These are phyloP conservation scores for Ustilago tritici DNA, from an alignment of 1,284 basidiomycete genomes.

Conservation along the genomic window DNA sequence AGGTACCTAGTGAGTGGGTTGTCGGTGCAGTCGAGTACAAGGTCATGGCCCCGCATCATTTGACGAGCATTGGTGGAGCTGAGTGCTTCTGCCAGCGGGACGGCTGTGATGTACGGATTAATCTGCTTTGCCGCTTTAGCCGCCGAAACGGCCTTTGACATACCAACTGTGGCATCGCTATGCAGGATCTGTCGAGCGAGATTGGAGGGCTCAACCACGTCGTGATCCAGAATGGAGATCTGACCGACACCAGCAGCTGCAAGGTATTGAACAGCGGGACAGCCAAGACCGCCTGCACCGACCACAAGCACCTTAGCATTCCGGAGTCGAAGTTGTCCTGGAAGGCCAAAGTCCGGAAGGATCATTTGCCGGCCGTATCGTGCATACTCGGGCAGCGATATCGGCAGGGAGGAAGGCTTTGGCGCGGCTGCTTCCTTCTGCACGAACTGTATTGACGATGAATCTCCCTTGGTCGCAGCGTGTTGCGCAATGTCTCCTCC, in stretches of 20 bases:
- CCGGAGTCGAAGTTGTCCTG: constrained; percentile 81
- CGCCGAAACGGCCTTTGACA: constrained; percentile 81
- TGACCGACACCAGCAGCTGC: constrained; percentile 88
- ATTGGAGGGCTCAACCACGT: constrained; percentile 90
- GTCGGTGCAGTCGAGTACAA: constrained; percentile 95
- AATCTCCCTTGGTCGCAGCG: neutral
- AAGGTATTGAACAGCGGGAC: constrained; percentile 93
- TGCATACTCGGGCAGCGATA: constrained; percentile 78
- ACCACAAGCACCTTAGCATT: constrained; percentile 84
- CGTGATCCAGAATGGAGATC: constrained; percentile 90
- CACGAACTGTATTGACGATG: neutral
- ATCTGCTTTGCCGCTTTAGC: constrained; percentile 73
- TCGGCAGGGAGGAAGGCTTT: constrained; percentile 31
- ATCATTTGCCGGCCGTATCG: constrained; percentile 99
- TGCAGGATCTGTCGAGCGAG: constrained; percentile 94
- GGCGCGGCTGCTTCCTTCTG: neutral
- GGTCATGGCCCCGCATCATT: constrained; percentile 71
- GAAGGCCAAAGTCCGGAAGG: constrained; percentile 85
- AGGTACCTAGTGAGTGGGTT: constrained; percentile 92
- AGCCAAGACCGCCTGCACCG: constrained; percentile 95
- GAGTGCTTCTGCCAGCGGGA: constrained; percentile 38
- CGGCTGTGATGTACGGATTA: constrained; percentile 60
- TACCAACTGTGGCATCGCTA: constrained; percentile 81
- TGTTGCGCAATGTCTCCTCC: neutral
- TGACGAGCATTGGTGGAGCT: constrained; percentile 52